Conservation (phyloP, 2,329 filamentous ascomycete genomes). For the Aspergillus sergii region DNA sequence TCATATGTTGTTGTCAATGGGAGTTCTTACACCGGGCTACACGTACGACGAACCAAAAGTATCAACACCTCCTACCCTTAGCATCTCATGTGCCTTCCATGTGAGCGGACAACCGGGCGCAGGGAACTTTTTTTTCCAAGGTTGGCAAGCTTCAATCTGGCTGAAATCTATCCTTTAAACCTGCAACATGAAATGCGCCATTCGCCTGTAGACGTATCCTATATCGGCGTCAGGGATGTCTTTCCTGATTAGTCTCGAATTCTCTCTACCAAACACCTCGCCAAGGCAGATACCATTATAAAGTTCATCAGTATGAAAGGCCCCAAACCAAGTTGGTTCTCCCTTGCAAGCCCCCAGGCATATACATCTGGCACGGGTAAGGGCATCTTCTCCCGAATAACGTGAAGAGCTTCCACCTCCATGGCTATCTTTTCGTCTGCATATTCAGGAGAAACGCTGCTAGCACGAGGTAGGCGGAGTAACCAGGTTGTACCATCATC, state of each 20-base stretch:
- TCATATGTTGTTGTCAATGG: background rate
- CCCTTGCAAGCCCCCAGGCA: background rate
- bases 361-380: background rate
- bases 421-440: slow-evolving; percentile 1
- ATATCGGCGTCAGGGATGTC: background rate
- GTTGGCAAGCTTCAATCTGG: background rate
- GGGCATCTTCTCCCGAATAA: background rate
- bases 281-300: background rate
- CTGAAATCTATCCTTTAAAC: background rate
- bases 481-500: background rate
- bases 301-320: background rate
- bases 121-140: background rate
- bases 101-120: background rate
- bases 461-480: background rate
- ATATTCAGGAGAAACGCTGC: background rate
- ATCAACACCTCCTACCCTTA: background rate
- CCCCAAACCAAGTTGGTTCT: background rate
- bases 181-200: background rate
- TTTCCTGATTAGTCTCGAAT: background rate
- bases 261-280: background rate
- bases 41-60: background rate
- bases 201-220: background rate
- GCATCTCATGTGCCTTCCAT: background rate
- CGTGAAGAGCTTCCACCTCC: background rate
- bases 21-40: background rate